Percentiles rank a stretch among this genome's conserved stretches.
Conservation (phyloP, 2,329 filamentous ascomycete species). For the Spiromastix sp. region DNA sequence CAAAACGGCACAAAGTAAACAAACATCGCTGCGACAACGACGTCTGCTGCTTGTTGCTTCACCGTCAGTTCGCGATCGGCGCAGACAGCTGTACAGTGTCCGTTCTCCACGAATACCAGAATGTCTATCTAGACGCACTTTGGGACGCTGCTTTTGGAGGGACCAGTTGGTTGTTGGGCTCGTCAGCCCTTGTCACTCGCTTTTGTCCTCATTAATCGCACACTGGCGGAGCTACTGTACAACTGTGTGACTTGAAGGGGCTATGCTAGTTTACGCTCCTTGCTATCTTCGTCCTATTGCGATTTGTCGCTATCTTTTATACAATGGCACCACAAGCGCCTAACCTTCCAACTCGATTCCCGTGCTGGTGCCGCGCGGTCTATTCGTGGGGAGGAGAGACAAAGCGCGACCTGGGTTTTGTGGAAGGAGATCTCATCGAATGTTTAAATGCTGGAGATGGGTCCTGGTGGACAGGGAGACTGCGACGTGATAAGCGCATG, state of each 20-base stretch:
- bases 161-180: too few relatives aligned
- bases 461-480: constrained; percentile 93
- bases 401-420: constrained; percentile 89
- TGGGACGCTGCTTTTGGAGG: too few relatives aligned
- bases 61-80: not conserved
- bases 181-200: not conserved
- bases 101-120: too few relatives aligned
- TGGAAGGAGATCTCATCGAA: constrained; percentile 96
- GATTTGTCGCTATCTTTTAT: constrained; percentile 5
- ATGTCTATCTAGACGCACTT: too few relatives aligned
- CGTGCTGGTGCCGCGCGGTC: constrained; percentile 82
- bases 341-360: constrained; percentile 63
- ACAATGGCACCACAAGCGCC: constrained; percentile 38
- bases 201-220: too few relatives aligned
- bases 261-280: constrained; percentile 1
- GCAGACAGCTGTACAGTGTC: not conserved
- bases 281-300: constrained; percentile 1
- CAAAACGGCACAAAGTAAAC: constrained; percentile 28
- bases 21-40: constrained; percentile 11
- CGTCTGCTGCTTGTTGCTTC: too few relatives aligned
- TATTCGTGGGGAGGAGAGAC: constrained; percentile 95
- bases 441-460: constrained; percentile 96
- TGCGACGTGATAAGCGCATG: constrained; percentile 80
- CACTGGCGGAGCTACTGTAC: too few relatives aligned
- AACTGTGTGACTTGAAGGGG: too few relatives aligned